Conservation (phyloP, 139 green algal species). For the Chlorella ohadii region DNA sequence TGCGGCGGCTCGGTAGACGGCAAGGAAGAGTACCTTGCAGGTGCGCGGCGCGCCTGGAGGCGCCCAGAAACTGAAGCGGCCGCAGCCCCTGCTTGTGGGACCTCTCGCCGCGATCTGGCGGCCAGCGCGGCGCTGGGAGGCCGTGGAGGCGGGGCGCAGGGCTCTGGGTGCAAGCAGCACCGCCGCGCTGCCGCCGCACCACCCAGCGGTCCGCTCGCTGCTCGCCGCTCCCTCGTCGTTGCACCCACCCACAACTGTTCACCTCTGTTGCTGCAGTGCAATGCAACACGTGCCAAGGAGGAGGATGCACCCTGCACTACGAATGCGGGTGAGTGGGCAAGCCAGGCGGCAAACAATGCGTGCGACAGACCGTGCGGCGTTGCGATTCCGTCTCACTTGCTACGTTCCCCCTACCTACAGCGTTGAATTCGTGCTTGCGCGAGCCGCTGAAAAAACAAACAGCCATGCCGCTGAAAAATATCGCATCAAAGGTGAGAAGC, state of each 20-base stretch:
- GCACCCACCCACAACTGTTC: no score
- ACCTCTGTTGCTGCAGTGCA: not conserved
- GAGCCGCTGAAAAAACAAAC: not conserved
- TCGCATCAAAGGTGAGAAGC: no score
- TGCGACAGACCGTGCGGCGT: no score
- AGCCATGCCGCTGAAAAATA: not conserved
- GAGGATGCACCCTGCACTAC: not conserved
- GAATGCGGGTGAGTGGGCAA: not conserved
- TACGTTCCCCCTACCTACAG: not conserved
- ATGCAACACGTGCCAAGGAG: slow-evolving; percentile 10
- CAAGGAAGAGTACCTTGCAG: not conserved
- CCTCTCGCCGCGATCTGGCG: no score
- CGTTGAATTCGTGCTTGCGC: not conserved
- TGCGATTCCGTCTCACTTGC: not conserved
- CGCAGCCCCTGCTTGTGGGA: not conserved
- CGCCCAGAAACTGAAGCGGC: not conserved
- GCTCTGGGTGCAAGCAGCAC: no score
- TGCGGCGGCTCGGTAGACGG: not conserved
- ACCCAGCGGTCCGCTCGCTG: no score
- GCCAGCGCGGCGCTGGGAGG: no score
- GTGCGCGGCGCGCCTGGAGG: not conserved
- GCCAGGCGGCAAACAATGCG: no score
- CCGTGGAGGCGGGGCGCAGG: no score
- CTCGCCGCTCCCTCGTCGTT: no score
- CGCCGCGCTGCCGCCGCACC: no score